phyloP scores from a whole-genome alignment of 306 rosid genomes.

The Gastrolobium bilobum region DNA sequence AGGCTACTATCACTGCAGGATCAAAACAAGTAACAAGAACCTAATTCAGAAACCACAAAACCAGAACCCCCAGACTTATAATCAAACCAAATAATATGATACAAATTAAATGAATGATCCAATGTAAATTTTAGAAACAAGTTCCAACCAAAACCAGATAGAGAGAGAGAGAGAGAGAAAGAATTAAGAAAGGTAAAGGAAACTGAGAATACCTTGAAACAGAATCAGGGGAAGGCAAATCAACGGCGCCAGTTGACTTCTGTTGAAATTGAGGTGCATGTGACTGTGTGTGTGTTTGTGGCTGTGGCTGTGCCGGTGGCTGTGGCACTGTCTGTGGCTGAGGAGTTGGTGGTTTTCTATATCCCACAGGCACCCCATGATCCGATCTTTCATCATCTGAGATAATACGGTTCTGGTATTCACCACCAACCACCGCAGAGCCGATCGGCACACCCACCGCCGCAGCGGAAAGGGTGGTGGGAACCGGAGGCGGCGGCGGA shows the following conservation, averaged over 20 bases:
- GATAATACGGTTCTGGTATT: conserved; percentile 66
- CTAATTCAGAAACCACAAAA: conserved; percentile 51
- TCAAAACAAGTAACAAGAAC: conserved; percentile 45
- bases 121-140: neutral
- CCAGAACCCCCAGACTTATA: conserved; percentile 14
- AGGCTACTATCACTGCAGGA: conserved; percentile 82
- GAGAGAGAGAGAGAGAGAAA: neutral
- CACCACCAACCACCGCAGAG: conserved; percentile 52
- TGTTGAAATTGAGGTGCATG: conserved; percentile 70
- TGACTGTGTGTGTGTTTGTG: conserved; percentile 55
- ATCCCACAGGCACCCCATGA: conserved; percentile 68
- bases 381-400: conserved; percentile 97
- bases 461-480: conserved; percentile 51
- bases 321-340: conserved; percentile 52
- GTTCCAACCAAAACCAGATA: conserved; percentile 11
- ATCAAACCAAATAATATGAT: neutral
- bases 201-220: conserved; percentile 79
- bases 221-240: conserved; percentile 92
- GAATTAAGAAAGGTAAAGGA: neutral
- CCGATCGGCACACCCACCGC: conserved; percentile 55
- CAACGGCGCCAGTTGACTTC: conserved; percentile 68
- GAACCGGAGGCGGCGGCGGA: conserved; percentile 73
- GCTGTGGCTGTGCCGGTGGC: conserved; percentile 35
- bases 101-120: conserved; percentile 17
- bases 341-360: conserved; percentile 65